Conservation (phyloP, 208 protist species). For the Porcisia deanei region DNA sequence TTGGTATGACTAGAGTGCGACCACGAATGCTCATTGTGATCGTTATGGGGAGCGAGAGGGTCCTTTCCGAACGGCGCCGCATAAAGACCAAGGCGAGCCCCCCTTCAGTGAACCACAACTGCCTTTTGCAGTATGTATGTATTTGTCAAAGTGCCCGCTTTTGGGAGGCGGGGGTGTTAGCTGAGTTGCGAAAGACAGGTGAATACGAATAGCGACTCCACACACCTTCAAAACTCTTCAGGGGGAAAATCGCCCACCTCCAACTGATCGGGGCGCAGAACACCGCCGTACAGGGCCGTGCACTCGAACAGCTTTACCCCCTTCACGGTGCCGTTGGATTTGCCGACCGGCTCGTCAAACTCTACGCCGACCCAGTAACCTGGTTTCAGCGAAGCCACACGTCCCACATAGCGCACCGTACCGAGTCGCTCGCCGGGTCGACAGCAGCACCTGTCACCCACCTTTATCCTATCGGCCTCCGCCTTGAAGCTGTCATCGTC, state of each 20-base stretch:
- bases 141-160: no score
- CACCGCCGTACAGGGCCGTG: slow-evolving; percentile 75
- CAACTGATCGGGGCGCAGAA: slow-evolving; percentile 88
- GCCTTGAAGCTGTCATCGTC: slow-evolving; percentile 74
- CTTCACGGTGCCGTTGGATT: slow-evolving; percentile 94
- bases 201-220: neutral
- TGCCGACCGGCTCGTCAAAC: slow-evolving; percentile 95
- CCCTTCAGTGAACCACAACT: no score
- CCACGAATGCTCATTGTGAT: no score
- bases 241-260: slow-evolving; percentile 89
- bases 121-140: no score
- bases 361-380: slow-evolving; percentile 93
- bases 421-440: slow-evolving; percentile 83
- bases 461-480: slow-evolving; percentile 65
- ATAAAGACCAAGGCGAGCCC: no score
- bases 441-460: slow-evolving; percentile 87
- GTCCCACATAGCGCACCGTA: slow-evolving; percentile 87
- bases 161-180: no score
- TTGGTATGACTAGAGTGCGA: no score
- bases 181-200: no score
- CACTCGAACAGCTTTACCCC: slow-evolving; percentile 90
- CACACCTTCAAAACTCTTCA: slow-evolving; percentile 64
- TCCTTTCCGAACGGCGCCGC: no score
- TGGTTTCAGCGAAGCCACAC: slow-evolving; percentile 74
- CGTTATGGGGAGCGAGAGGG: no score